Evolutionary conservation across 2,329 filamentous ascomycete genomes (phyloP).

Genomic region (Plenodomus biglobosus): DNA sequence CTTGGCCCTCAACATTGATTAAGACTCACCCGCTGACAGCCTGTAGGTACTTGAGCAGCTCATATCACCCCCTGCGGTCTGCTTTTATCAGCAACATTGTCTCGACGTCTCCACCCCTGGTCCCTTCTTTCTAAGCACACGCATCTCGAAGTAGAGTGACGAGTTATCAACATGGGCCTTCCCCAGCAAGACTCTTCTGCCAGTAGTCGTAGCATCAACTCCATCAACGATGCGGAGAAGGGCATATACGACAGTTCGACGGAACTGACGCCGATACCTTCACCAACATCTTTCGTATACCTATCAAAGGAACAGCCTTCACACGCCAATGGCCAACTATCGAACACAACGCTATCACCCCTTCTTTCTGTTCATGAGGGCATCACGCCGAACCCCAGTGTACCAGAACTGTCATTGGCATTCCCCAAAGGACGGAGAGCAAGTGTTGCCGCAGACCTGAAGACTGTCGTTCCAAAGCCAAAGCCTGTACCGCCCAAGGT

Average conservation of each 20-base stretch:
- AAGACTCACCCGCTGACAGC: conserved; percentile 28
- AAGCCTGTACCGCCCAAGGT: conserved; percentile 24
- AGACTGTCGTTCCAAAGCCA: conserved; percentile 21
- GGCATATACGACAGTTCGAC: conserved; percentile 33
- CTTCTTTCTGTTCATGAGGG: conserved; percentile 38
- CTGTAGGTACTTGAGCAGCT: conserved; percentile 18
- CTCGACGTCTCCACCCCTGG: conserved; percentile 14
- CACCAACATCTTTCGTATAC: conserved; percentile 32
- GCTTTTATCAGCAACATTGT: conserved; percentile 17
- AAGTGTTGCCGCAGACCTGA: conserved; percentile 19
- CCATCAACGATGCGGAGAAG: conserved; percentile 39
- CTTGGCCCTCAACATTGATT: conserved; percentile 25
- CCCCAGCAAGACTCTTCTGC: conserved; percentile 19
- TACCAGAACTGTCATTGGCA: conserved; percentile 36
- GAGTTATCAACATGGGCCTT: conserved; percentile 23
- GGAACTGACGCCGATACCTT: conserved; percentile 7
- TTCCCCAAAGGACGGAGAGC: conserved; percentile 17
- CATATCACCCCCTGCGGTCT: conserved; percentile 22
- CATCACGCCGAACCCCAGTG: conserved; percentile 37
- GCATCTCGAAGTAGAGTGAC: conserved; percentile 16
- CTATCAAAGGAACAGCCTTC: conserved; percentile 15
- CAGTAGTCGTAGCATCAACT: conserved; percentile 22
- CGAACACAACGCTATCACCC: conserved; percentile 16
- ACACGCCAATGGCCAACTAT: conserved; percentile 2
- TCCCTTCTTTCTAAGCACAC: conserved; percentile 18